phyloP scores from a whole-genome alignment of 176 grass and related monocot genomes.

The Panicum miliaceum region DNA sequence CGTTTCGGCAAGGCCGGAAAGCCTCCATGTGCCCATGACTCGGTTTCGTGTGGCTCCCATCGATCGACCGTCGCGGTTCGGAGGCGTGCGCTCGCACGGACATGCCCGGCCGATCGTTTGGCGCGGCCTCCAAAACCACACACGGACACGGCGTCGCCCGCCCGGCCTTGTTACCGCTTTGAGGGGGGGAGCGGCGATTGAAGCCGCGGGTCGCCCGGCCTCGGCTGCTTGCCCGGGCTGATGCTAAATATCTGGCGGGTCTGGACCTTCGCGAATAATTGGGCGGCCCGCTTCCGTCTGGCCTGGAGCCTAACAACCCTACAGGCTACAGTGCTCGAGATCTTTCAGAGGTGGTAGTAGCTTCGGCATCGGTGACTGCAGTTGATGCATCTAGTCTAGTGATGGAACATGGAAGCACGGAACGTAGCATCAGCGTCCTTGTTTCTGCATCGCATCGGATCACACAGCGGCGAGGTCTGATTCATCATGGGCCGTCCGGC shows the following conservation, averaged over 20 bases:
- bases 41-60: neutral
- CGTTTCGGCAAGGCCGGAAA: constrained; percentile 23
- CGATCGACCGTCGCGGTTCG: neutral
- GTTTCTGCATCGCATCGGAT: too few species aligned
- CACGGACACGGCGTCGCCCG: neutral
- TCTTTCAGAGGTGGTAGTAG: too few species aligned
- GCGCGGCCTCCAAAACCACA: neutral
- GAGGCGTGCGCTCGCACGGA: neutral
- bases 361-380: too few species aligned
- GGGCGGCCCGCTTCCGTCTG: neutral
- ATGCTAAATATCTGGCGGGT: neutral
- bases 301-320: neutral
- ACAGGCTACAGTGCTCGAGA: neutral
- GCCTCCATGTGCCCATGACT: neutral
- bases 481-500: too few species aligned
- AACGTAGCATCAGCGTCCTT: too few species aligned
- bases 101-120: neutral
- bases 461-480: too few species aligned
- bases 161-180: neutral
- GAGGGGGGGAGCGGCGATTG: neutral
- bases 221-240: neutral
- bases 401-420: too few species aligned
- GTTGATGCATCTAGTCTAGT: too few species aligned
- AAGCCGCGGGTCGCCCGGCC: neutral
- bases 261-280: constrained; percentile 6